Percentiles rank a stretch among this genome's conserved stretches.
Evolutionary conservation across 768 basidiomycete genomes (phyloP).

Genomic region (Phanerochaete carnosa): DNA sequence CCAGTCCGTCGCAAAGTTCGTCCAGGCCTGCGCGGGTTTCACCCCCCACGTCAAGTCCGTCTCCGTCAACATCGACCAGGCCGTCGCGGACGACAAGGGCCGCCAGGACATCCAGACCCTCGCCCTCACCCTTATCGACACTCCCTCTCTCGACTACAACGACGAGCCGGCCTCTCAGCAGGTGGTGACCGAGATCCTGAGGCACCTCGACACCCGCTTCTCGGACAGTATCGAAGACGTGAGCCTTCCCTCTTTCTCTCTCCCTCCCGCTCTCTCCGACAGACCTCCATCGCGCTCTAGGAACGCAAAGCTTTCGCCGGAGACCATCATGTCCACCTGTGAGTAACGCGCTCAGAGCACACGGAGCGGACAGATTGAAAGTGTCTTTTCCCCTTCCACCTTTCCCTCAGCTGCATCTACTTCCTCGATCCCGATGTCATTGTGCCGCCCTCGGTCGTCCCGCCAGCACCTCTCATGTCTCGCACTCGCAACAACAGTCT

Average conservation of each 20-base stretch:
- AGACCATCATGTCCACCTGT: constrained; percentile 84
- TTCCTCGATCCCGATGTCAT: constrained; percentile 84
- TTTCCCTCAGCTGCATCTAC: constrained; percentile 66
- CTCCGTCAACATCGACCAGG: constrained; percentile 68
- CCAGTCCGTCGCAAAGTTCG: constrained; percentile 76
- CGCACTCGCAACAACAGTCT: constrained; percentile 70
- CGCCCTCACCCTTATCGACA: constrained; percentile 76
- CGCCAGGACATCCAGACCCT: constrained; percentile 48
- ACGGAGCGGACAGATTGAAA: constrained; percentile 7
- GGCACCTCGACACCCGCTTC: constrained; percentile 70
- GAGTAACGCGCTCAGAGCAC: constrained; percentile 23
- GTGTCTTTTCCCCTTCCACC: neutral
- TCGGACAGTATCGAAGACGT: constrained; percentile 76
- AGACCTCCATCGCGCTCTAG: constrained; percentile 34
- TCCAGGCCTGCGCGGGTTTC: constrained; percentile 68
- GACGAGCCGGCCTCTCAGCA: constrained; percentile 66
- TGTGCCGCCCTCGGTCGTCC: constrained; percentile 60
- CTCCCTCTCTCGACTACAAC: constrained; percentile 73
- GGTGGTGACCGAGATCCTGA: constrained; percentile 60
- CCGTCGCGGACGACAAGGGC: constrained; percentile 37
- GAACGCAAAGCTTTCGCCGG: constrained; percentile 68
- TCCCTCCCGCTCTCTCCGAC: neutral
- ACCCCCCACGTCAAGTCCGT: constrained; percentile 70
- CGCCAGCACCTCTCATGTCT: constrained; percentile 63
- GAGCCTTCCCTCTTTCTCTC: constrained; percentile 33